Conservation (phyloP, 768 basidiomycete genomes). For the Leccinum arenicola region DNA sequence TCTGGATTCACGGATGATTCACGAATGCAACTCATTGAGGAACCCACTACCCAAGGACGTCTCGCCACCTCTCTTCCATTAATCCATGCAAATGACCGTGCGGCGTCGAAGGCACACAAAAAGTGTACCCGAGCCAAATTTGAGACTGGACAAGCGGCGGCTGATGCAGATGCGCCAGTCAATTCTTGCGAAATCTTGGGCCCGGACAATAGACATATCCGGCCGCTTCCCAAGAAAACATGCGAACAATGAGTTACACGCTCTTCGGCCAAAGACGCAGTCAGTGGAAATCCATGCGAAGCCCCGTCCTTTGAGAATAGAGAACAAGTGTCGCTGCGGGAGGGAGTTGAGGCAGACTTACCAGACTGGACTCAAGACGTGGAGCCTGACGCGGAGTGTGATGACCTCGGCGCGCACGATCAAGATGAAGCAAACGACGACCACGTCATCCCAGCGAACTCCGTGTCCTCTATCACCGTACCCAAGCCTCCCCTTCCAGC, state of each 20-base stretch:
- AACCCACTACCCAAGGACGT: background rate
- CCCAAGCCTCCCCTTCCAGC: conserved; percentile 26
- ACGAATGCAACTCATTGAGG: background rate
- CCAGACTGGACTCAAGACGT: conserved; percentile 27
- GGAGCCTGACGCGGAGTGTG: conserved; percentile 17
- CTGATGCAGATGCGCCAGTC: background rate
- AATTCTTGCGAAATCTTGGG: conserved; percentile 13
- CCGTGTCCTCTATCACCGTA: background rate
- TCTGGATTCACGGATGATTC: background rate
- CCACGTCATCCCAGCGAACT: conserved; percentile 14
- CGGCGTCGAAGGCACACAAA: conserved; percentile 1
- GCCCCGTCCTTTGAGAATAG: conserved; percentile 11
- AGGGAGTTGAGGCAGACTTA: conserved; percentile 6
- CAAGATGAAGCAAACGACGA: conserved; percentile 7
- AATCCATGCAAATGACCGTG: background rate
- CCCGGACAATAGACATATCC: conserved; percentile 14
- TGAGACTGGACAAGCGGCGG: conserved; percentile 9
- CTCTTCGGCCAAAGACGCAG: background rate
- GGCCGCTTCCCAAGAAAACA: conserved; percentile 25
- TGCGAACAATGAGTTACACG: background rate
- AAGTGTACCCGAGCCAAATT: conserved; percentile 21
- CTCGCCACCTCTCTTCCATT: background rate
- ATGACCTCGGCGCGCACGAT: conserved; percentile 6
- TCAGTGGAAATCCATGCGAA: background rate
- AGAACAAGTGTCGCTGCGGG: conserved; percentile 16